A percentile compares a stretch with the other conserved stretches of the same genome.
These are phyloP conservation scores for Colletotrichum chlorophyti DNA, from an alignment of 2,329 filamentous ascomycete genomes.

Conservation along the genomic window DNA sequence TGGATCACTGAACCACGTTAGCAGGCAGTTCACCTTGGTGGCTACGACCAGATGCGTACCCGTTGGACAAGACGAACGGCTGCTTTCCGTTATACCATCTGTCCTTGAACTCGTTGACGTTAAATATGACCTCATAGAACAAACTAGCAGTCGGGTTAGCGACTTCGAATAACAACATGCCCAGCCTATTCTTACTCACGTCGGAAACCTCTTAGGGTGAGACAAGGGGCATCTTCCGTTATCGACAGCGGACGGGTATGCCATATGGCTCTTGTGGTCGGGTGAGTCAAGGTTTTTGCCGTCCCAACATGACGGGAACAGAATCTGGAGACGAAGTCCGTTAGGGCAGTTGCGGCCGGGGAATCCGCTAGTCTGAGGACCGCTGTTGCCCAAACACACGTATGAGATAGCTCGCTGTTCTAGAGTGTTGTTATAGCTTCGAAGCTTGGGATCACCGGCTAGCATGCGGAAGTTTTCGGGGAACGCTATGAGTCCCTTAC, in stretches of 20 bases:
- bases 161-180: neutral
- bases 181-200: no score
- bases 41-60: conserved; percentile 37
- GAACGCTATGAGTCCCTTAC: conserved; percentile 62
- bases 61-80: conserved; percentile 73
- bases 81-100: conserved; percentile 61
- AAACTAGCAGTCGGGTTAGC: conserved; percentile 34
- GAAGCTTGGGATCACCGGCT: conserved; percentile 58
- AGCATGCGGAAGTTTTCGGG: conserved; percentile 71
- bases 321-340: conserved; percentile 59
- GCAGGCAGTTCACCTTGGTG: neutral
- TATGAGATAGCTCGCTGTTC: conserved; percentile 61
- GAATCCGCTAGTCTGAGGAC: conserved; percentile 56
- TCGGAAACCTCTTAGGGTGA: conserved; percentile 62
- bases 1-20: conserved; percentile 50
- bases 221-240: conserved; percentile 55
- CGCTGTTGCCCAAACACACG: conserved; percentile 57
- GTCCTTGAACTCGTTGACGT: conserved; percentile 57
- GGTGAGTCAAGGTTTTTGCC: conserved; percentile 60
- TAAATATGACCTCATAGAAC: conserved; percentile 67
- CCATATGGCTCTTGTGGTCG: conserved; percentile 64
- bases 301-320: conserved; percentile 70
- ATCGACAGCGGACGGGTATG: conserved; percentile 55
- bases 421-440: conserved; percentile 50
- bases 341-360: conserved; percentile 61